These are phyloP conservation scores for Ceratocystis colombiana DNA, from an alignment of 2,329 filamentous ascomycete genomes.

Conservation along the genomic window DNA sequence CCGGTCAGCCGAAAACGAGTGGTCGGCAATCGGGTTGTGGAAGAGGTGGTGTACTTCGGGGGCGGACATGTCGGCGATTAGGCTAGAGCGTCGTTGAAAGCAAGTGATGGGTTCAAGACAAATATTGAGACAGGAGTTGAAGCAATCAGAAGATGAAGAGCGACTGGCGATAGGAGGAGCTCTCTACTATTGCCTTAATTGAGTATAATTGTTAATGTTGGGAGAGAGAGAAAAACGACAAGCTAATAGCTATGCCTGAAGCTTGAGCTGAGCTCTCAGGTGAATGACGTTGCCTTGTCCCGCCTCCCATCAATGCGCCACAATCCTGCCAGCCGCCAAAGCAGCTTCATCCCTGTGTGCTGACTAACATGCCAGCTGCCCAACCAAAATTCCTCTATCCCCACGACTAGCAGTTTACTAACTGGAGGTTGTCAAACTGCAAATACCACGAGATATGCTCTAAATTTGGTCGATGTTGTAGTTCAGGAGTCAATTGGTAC, in stretches of 20 bases:
- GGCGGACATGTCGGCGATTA: slow-evolving; percentile 51
- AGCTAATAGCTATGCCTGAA: slow-evolving; percentile 14
- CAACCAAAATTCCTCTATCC: slow-evolving; percentile 2
- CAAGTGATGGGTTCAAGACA: slow-evolving; percentile 27
- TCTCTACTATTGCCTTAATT: slow-evolving; percentile 79
- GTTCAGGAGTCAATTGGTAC: background rate
- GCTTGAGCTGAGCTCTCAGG: slow-evolving; percentile 25
- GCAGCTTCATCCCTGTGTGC: background rate
- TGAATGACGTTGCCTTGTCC: slow-evolving; percentile 25
- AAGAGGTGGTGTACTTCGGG: slow-evolving; percentile 96
- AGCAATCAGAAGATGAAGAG: background rate
- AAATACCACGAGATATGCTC: background rate
- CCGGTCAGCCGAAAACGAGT: slow-evolving; percentile 92
- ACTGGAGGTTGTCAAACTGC: too few relatives aligned
- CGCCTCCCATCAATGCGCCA: background rate
- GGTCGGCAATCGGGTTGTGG: slow-evolving; percentile 90
- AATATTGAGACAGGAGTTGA: background rate
- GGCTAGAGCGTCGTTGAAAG: slow-evolving; percentile 29
- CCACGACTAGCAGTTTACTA: background rate
- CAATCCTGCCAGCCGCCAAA: slow-evolving; percentile 14
- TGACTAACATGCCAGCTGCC: slow-evolving; percentile 23
- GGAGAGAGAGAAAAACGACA: background rate
- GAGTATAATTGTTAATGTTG: background rate
- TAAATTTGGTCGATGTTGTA: background rate
- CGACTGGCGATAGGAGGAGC: slow-evolving; percentile 44